Evolutionary conservation across 768 basidiomycete genomes (phyloP).

Genomic region (Auricularia cornea): DNA sequence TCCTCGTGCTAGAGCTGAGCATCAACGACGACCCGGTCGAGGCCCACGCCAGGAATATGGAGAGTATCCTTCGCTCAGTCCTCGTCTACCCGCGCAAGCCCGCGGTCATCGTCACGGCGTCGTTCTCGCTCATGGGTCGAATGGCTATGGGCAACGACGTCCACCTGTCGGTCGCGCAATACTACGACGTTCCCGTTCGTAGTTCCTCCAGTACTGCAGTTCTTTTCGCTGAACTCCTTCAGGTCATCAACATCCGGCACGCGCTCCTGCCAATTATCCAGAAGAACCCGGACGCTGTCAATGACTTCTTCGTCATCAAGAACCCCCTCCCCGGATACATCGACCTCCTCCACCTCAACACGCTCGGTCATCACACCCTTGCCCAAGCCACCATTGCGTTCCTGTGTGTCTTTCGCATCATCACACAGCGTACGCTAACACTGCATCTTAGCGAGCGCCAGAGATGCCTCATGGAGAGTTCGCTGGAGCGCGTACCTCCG

Average conservation of each 20-base stretch:
- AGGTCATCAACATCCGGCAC: not conserved
- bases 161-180: constrained; percentile 5
- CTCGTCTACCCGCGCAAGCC: not conserved
- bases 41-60: not conserved
- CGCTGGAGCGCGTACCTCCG: not conserved
- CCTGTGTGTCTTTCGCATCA: not conserved
- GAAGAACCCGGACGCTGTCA: not conserved
- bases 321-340: not conserved
- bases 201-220: no score
- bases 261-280: not conserved
- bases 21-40: not conserved
- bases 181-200: not conserved
- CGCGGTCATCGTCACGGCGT: constrained; percentile 1
- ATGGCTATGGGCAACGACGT: constrained; percentile 5
- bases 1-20: constrained; percentile 2
- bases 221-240: no score
- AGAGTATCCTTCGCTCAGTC: constrained; percentile 1
- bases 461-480: not conserved
- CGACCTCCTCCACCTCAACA: not conserved
- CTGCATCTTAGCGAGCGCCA: not conserved
- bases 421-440: not conserved
- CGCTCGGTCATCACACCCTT: not conserved
- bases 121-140: constrained; percentile 4
- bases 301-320: not conserved
- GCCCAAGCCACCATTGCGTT: not conserved